Conservation (phyloP, 306 rosid genomes). For the Fragaria nilgerrensis region DNA sequence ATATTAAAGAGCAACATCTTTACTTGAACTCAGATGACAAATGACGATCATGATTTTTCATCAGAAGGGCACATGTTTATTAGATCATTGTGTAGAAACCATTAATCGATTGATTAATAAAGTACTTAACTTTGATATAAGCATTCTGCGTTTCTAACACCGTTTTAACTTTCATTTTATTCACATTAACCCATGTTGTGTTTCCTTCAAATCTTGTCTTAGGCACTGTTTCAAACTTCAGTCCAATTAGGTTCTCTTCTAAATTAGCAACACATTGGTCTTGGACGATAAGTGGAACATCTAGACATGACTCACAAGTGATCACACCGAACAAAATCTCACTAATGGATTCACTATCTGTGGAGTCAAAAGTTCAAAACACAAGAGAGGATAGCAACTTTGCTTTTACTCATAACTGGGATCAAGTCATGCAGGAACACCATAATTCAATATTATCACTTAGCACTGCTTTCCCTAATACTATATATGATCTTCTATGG, state of each 20-base stretch:
- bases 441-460: background rate
- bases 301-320: background rate
- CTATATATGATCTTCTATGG: background rate
- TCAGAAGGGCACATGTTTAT: background rate
- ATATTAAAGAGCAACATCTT: constrained; percentile 48
- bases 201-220: too few relatives aligned
- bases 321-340: background rate
- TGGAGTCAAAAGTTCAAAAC: background rate
- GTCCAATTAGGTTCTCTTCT: background rate
- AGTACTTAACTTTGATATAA: background rate
- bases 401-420: background rate
- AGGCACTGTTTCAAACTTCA: background rate
- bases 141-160: background rate
- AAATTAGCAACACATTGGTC: background rate
- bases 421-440: background rate
- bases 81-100: background rate
- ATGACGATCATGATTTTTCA: constrained; percentile 13
- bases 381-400: background rate
- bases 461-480: background rate
- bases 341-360: background rate
- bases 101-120: background rate
- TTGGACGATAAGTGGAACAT: background rate
- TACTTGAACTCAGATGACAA: constrained; percentile 41
- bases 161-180: background rate
- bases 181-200: too few relatives aligned